Percentiles rank a stretch among this genome's conserved stretches.
Evolutionary conservation across 2,329 filamentous ascomycete species (phyloP).

Genomic region (Sordariomycetes sp.): DNA sequence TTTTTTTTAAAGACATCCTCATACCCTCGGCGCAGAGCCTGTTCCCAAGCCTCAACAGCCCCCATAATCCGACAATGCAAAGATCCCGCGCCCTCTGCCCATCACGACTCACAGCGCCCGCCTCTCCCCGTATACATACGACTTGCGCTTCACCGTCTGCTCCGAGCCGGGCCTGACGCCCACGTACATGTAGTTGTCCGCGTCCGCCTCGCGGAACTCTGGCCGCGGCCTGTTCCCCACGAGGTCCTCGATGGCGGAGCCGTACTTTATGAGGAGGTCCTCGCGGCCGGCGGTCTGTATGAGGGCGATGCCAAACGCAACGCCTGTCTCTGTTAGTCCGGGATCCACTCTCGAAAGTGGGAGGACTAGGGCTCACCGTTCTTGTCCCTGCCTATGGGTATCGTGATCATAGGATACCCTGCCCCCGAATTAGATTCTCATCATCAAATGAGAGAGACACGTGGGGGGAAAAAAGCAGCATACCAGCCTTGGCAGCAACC

Average conservation of each 20-base stretch:
- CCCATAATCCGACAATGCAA: no score
- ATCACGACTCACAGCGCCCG: not conserved
- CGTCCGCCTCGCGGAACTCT: not conserved
- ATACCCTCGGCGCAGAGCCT: no score
- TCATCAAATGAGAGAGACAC: not conserved
- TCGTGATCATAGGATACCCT: slow-evolving; percentile 53
- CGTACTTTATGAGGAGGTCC: slow-evolving; percentile 41
- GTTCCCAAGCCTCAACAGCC: no score
- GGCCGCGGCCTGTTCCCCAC: not conserved
- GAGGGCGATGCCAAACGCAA: slow-evolving; percentile 34
- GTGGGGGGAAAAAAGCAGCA: not conserved
- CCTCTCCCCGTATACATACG: not conserved
- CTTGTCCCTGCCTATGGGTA: slow-evolving; percentile 46
- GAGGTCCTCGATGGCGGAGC: slow-evolving; percentile 49
- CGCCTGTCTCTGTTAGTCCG: not conserved
- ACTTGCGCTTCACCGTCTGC: not conserved
- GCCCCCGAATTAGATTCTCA: not conserved
- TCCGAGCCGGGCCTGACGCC: not conserved
- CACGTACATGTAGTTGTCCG: slow-evolving; percentile 4
- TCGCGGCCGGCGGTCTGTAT: slow-evolving; percentile 49
- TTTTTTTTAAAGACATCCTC: no score
- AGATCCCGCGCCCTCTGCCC: no score
- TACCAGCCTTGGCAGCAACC: slow-evolving; percentile 59
- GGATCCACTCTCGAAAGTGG: not conserved
- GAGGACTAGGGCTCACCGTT: slow-evolving; percentile 13